Conservation (phyloP, 176 grass and related monocot genomes). For the Musa schizocarpa region DNA sequence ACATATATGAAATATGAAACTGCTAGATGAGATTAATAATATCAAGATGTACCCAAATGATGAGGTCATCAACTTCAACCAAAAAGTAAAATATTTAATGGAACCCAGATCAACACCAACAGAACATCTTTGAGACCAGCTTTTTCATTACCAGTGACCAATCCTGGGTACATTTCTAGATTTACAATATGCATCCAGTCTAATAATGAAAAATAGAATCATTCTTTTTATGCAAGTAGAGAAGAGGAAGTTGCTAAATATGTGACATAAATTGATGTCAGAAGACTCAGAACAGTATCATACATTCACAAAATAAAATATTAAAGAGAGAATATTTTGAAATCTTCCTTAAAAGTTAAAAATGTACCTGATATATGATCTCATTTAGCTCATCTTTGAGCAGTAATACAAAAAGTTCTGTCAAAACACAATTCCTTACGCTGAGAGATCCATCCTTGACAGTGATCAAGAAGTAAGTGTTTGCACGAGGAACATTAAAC, state of each 20-base stretch:
- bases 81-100: neutral
- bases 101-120: neutral
- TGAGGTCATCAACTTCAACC: neutral
- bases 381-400: slow-evolving; percentile 97
- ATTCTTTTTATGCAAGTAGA: neutral
- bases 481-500: slow-evolving; percentile 90
- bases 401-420: slow-evolving; percentile 79
- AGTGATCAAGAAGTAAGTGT: slow-evolving; percentile 76
- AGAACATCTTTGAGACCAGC: neutral
- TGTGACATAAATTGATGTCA: no score
- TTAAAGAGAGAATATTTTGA: no score
- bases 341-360: neutral
- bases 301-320: neutral
- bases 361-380: slow-evolving; percentile 72
- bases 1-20: neutral
- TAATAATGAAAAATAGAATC: neutral
- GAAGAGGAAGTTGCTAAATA: neutral
- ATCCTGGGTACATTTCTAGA: neutral
- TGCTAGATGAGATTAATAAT: neutral
- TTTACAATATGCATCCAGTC: neutral
- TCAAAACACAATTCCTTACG: slow-evolving; percentile 65
- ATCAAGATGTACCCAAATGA: neutral
- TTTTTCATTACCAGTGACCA: neutral
- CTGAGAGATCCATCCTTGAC: slow-evolving; percentile 69
- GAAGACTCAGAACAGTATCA: slow-evolving; percentile 2